Evolutionary conservation across 768 basidiomycete species (phyloP).

Genomic region (Xanthoconium stramineum): DNA sequence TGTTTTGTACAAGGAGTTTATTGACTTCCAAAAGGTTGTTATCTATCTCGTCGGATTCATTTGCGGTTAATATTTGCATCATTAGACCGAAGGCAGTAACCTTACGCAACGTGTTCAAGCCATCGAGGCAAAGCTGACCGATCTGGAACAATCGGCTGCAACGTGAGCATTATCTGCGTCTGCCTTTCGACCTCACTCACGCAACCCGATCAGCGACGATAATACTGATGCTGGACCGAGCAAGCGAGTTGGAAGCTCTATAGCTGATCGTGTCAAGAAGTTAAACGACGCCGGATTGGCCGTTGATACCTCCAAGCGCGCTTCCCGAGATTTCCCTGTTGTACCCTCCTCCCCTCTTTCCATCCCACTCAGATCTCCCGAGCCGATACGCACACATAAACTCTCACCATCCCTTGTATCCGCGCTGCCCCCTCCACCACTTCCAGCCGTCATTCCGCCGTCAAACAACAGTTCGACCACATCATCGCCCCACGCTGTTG

Average conservation of each 20-base stretch:
- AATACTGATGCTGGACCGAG: constrained; percentile 34
- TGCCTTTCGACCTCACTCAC: constrained; percentile 12
- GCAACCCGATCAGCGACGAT: constrained; percentile 10
- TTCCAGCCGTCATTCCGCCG: constrained; percentile 11
- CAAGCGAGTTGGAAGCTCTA: constrained; percentile 56
- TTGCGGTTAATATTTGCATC: constrained; percentile 11
- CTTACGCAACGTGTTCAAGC: constrained; percentile 40
- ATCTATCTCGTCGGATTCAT: constrained; percentile 6
- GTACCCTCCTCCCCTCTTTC: constrained; percentile 31
- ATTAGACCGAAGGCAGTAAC: constrained; percentile 38
- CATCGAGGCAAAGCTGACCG: constrained; percentile 45
- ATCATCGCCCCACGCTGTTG: constrained; percentile 60
- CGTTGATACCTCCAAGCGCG: constrained; percentile 53
- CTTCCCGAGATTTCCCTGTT: constrained; percentile 50
- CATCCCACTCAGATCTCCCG: constrained; percentile 30
- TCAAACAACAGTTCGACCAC: constrained; percentile 31
- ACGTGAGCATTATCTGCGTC: constrained; percentile 23
- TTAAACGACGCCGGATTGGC: constrained; percentile 70
- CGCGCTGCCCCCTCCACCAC: constrained; percentile 22
- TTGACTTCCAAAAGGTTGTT: constrained; percentile 63
- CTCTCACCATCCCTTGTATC: constrained; percentile 37
- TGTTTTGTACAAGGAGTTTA: constrained; percentile 58
- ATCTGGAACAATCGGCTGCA: constrained; percentile 40
- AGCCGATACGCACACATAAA: constrained; percentile 35
- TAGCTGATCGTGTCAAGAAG: constrained; percentile 78